Percentiles rank a stretch among this genome's conserved stretches.
phyloP scores from a whole-genome alignment of 1,284 basidiomycete genomes.

The Moesziomyces globuligerus region DNA sequence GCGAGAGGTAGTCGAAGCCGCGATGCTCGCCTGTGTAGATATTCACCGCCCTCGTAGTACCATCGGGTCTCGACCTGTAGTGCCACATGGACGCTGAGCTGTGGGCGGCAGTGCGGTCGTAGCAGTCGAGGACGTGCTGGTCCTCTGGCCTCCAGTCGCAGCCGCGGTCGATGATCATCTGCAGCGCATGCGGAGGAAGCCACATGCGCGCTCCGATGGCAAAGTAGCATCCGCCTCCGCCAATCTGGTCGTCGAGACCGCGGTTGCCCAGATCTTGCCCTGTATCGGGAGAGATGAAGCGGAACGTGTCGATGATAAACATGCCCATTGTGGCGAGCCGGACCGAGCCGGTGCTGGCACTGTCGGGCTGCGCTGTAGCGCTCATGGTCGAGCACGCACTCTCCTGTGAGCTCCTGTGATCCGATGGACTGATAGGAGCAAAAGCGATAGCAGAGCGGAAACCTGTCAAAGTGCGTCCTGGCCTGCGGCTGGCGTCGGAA shows the following conservation, averaged over 20 bases:
- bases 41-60: constrained; percentile 80
- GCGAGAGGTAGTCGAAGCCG: constrained; percentile 84
- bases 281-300: constrained; percentile 22
- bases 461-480: no score
- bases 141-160: constrained; percentile 78
- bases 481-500: no score
- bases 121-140: constrained; percentile 73
- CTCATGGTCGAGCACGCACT: not conserved
- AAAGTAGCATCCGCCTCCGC: constrained; percentile 80
- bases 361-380: not conserved
- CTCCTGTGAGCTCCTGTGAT: no score
- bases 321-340: constrained; percentile 49
- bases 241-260: constrained; percentile 74
- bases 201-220: constrained; percentile 82
- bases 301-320: constrained; percentile 57
- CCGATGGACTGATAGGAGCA: no score
- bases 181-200: constrained; percentile 60
- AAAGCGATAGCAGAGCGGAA: no score
- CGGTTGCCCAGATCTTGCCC: constrained; percentile 36
- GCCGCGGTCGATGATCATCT: constrained; percentile 85
- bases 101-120: constrained; percentile 72
- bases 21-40: constrained; percentile 77
- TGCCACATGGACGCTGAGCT: constrained; percentile 74
- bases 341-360: constrained; percentile 8
- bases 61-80: constrained; percentile 74